Evolutionary conservation across 257 asterid genomes (phyloP), one percentile per base, ranked within the genome.

Genomic region (Leptodermis oblonga): DNA sequence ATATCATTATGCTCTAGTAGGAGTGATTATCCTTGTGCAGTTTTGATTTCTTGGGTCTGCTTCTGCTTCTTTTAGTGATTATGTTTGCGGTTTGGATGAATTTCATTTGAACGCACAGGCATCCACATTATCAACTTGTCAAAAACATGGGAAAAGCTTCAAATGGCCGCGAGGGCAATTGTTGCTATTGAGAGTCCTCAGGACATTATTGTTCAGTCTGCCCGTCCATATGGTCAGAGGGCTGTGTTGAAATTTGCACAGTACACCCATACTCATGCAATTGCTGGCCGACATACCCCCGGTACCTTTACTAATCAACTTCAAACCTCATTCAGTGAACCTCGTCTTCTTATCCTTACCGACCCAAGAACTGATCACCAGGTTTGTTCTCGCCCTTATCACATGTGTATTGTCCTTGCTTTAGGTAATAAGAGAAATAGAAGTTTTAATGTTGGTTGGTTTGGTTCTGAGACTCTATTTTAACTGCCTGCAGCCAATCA

Each of bases 191-290:
- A 81, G 74, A 81, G 65, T 37, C 82, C 85, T 18, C 78, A 74
- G 42, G 85, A 81, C 67, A 81, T 81, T 30, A 81, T 81, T 45
- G 80, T 81, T 18, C 85, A 81, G 41, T 81, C 85, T 68, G 85
- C 85, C 4, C 74, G 82, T 59, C 85, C 82, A 31, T 81, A 81
- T 61, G 85, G 85, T 31, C 82, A 81, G 70, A 74, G 82, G 52
- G 85, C 85, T 20, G 82, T 81, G 36, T 52, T 81, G 74, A 81
- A 81, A 67, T 81, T 81, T 8, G 85, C 85, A 1, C 85, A 81
- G 14, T 78, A 81, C 59, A 81, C 85, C 28, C 73, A 73, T 4
- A 48, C 72, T 5, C 70, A 76, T 53, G 81, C 81, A 2, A 76
- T 80, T 73, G 84, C 81, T 54, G 84, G 84, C 2, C 72, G 79